Base-by-base conservation (phyloP, 371 early-diverging fungal species). In the Choanephora cucurbitarum region DNA sequence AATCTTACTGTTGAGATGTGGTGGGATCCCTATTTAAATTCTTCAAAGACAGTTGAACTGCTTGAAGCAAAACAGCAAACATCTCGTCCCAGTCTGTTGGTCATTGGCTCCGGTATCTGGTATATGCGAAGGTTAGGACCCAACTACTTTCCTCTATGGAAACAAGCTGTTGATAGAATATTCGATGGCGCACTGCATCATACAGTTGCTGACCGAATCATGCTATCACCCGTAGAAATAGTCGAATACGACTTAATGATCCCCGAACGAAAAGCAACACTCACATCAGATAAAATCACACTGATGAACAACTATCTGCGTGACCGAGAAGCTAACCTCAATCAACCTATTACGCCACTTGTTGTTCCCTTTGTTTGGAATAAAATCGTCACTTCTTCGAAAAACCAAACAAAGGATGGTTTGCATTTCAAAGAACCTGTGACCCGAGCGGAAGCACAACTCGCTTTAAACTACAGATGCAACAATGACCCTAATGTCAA, bases 1-100 rank as follows among this genome's bases (percentile, higher is more conserved):
- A 64, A 66, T 10, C 62, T 81, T 2, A 46, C 65, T 0, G 59
- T 85, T 23, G 75, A 82, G 21, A 85, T 88, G 46, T 83, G 79
- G 71, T 88, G 87, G 86, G 86, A 88, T 44, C 87, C 89, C 1
- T 84, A 75, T 44, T 59, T 82, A 53, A 86, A 88, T 61, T 50
- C 77, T 0, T 72, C 85, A 0, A 66, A 58, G 24, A 76, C 77
- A 1, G 18, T 60, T 8, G 57, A 72, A 8, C 37, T 72, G 49
- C 60, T 71, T 4, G 57, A 75, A 46, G 66, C 57, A 9, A 52
- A 52, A 17, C 23, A 58, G 44, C 42, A 50, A 45, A 60, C 57
- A 2, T 28, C 28, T 28, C 28, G 28, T 7, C 82, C 85, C 9
- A 67, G 73, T 44, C 43, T 88, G 31, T 60, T 83, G 19, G 72